Evolutionary conservation across 306 rosid species (phyloP), one percentile per base, ranked within the genome.

Genomic region (Quercus aquifolioides): DNA sequence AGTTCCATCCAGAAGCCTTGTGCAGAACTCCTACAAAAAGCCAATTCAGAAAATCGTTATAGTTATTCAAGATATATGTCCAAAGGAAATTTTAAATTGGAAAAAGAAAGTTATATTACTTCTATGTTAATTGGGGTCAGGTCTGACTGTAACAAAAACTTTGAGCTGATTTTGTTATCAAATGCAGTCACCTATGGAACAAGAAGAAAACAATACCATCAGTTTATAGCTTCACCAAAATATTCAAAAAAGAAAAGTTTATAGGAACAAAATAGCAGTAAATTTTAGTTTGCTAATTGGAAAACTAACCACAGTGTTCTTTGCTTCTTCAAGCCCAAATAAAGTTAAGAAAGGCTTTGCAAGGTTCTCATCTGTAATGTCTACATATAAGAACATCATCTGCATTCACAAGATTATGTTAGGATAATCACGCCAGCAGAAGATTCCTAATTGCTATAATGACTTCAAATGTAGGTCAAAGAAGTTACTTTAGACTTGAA

Each of bases 301-400:
- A 35, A 43, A 75, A 90, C 99, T 74, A 78, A 94, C 99, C 97
- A 89, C 96, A 52, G 84, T 84, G 69, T 87, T 69, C 60, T 84
- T 82, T 64, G 97, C 86, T 75, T 95, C 98, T 88, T 95, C 98
- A 17, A 95, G 93, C 79, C 99, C 98, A 78, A 88, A 89, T 86
- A 95, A 69, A 1, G 97, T 85, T 73, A 93, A 87, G 83, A 89
- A 88, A 41, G 99, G 99, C 88, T 95, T 95, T 49, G 99, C 98
- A 55, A 93, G 98, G 89, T 95, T 90, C 88, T 90, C 98, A 31
- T 91, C 87, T 0, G 84, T 79, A 73, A 93, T 88, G 84, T 91
- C 96, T 58, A 93, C 85, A 74, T 85, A 75, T 57, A 93, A 76
- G 75, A 93, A 85, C 90, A 95, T 78, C 60, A 95, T 81, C 99